phyloP scores from a whole-genome alignment of 495 filamentous ascomycete genomes.

The Podospora pseudopauciseta region DNA sequence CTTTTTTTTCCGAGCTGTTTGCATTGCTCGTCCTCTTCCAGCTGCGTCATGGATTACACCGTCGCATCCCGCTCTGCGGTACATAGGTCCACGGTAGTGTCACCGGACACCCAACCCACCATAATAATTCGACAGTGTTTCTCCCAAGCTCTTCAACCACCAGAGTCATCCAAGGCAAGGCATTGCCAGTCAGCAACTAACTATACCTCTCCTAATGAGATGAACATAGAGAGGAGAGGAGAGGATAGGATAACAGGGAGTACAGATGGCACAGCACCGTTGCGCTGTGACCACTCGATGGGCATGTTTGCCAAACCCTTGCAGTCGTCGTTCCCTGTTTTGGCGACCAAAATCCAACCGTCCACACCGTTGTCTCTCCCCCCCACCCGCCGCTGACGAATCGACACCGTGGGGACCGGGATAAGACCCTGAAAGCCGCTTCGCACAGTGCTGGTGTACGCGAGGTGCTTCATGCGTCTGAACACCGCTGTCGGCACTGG shows the following conservation, averaged over 20 bases:
- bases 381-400: constrained; percentile 2
- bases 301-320: neutral
- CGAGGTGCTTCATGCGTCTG: neutral
- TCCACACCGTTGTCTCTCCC: neutral
- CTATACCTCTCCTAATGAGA: neutral
- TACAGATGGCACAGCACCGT: neutral
- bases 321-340: neutral
- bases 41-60: neutral
- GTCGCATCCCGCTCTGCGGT: neutral
- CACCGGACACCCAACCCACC: neutral
- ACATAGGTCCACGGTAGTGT: neutral
- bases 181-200: neutral
- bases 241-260: neutral
- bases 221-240: neutral
- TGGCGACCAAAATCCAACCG: constrained; percentile 1
- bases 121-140: no score
- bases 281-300: neutral
- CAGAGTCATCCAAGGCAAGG: neutral
- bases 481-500: no score
- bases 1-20: neutral
- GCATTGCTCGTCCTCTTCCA: neutral
- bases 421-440: constrained; percentile 4
- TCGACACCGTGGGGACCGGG: neutral
- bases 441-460: neutral
- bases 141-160: no score